Percentiles rank a stretch among this genome's conserved stretches.
Evolutionary conservation across 768 basidiomycete species (phyloP).

Genomic region (Lactarius deliciosus): DNA sequence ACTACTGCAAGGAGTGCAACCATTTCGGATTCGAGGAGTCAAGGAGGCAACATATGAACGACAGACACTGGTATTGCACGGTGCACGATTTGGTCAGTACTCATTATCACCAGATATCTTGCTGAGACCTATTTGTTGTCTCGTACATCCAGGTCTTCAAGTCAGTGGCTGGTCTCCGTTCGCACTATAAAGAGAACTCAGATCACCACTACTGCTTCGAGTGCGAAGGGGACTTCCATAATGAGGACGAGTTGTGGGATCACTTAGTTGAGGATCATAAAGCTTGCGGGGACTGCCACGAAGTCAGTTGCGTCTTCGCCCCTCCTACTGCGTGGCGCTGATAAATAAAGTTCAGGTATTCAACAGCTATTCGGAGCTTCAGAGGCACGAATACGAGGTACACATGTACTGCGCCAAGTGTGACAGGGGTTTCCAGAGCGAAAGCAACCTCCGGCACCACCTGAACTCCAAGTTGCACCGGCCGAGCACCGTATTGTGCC

Average conservation of each 20-base stretch:
- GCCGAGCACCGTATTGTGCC: constrained; percentile 40
- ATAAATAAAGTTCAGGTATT: constrained; percentile 3
- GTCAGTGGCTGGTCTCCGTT: constrained; percentile 41
- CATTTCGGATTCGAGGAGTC: neutral
- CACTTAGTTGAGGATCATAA: constrained; percentile 16
- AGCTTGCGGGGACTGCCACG: constrained; percentile 3
- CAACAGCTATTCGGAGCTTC: neutral
- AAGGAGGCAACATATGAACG: constrained; percentile 3
- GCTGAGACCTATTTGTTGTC: neutral
- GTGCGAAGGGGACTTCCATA: neutral
- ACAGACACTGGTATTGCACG: constrained; percentile 8
- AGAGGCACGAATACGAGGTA: constrained; percentile 25
- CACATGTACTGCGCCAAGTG: constrained; percentile 48
- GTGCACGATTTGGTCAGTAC: constrained; percentile 6
- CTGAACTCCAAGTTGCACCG: constrained; percentile 53
- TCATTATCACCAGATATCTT: constrained; percentile 10
- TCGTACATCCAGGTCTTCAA: constrained; percentile 38
- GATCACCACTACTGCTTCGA: neutral
- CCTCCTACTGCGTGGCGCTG: neutral
- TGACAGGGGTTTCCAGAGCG: constrained; percentile 43
- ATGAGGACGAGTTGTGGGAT: constrained; percentile 10
- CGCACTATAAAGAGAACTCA: constrained; percentile 43
- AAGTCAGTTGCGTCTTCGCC: neutral
- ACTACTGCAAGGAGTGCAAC: constrained; percentile 8
- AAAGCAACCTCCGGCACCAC: constrained; percentile 47